Percentiles rank a stretch among this genome's conserved stretches.
Conservation (phyloP, 208 protist species). For the Leishmania martiniquensis region DNA sequence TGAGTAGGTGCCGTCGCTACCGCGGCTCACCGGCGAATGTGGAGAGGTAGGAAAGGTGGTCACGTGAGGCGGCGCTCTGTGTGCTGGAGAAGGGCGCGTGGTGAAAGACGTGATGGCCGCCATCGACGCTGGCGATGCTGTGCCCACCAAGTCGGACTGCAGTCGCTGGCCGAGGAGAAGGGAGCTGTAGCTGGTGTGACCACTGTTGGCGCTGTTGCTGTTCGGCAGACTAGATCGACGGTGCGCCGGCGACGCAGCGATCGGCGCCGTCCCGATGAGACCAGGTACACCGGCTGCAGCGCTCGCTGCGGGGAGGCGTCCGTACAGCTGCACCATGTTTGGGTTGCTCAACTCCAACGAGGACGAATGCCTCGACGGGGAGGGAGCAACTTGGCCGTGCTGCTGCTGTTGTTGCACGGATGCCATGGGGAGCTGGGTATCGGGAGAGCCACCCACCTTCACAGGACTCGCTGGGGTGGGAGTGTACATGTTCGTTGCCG, state of each 20-base stretch:
- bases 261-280: not conserved
- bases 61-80: constrained; percentile 5
- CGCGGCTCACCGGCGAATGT: constrained; percentile 8
- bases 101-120: constrained; percentile 2
- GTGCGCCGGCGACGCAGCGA: not conserved
- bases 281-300: not conserved
- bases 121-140: not conserved
- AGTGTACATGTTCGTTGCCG: constrained; percentile 11
- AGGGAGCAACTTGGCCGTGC: not conserved
- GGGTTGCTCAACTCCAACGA: constrained; percentile 1
- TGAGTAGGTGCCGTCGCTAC: not conserved
- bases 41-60: constrained; percentile 4
- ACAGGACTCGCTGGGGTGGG: not conserved
- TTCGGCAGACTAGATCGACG: not conserved
- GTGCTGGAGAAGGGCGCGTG: constrained; percentile 6
- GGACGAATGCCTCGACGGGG: not conserved
- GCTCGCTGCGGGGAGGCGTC: not conserved
- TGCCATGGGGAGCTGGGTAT: constrained; percentile 3
- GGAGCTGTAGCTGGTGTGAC: not conserved
- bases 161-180: not conserved
- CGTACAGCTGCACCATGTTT: not conserved
- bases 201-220: constrained; percentile 15
- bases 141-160: not conserved
- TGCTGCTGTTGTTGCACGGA: constrained; percentile 5
- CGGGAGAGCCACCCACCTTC: not conserved